A percentile compares a stretch with the other conserved stretches of the same genome.
These are phyloP conservation scores for Priceomyces carsonii DNA, from an alignment of 805 yeast genomes.

Conservation along the genomic window DNA sequence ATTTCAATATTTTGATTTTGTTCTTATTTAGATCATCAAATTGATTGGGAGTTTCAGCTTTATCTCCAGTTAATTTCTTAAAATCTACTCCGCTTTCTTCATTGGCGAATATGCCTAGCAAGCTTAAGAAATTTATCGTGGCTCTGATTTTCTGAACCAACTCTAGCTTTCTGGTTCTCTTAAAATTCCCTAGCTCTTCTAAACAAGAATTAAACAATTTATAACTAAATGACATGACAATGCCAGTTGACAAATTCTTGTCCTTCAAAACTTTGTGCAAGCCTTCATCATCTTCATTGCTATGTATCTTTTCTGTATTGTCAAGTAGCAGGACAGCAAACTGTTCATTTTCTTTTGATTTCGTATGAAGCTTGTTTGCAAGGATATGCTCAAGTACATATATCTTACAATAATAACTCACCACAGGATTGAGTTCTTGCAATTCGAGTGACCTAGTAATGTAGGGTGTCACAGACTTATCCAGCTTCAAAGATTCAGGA, in stretches of 20 bases:
- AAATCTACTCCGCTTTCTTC: conserved; percentile 29
- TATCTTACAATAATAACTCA: conserved; percentile 67
- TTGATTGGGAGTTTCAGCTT: conserved; percentile 20
- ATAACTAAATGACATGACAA: conserved; percentile 33
- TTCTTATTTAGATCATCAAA: conserved; percentile 30
- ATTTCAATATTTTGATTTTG: conserved; percentile 37
- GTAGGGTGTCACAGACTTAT: conserved; percentile 45
- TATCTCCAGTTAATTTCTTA: conserved; percentile 35
- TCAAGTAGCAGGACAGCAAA: conserved; percentile 67
- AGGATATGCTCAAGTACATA: conserved; percentile 77
- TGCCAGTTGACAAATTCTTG: conserved; percentile 46
- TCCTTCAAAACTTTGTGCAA: conserved; percentile 55
- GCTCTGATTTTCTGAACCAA: conserved; percentile 37
- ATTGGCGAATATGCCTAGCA: conserved; percentile 25
- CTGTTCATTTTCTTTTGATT: conserved; percentile 53
- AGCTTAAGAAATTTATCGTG: conserved; percentile 32
- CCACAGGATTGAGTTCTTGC: conserved; percentile 56
- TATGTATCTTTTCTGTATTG: conserved; percentile 63
- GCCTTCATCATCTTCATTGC: conserved; percentile 38
- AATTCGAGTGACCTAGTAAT: conserved; percentile 61
- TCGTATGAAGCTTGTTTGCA: conserved; percentile 56
- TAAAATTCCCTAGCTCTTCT: conserved; percentile 21
- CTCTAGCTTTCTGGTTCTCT: conserved; percentile 25
- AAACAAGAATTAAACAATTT: conserved; percentile 36
- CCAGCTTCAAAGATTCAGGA: conserved; percentile 26